Evolutionary conservation across 495 filamentous ascomycete genomes (phyloP), one percentile per base, ranked within the genome.

Genomic region (Podospora bellae-mahoneyi): DNA sequence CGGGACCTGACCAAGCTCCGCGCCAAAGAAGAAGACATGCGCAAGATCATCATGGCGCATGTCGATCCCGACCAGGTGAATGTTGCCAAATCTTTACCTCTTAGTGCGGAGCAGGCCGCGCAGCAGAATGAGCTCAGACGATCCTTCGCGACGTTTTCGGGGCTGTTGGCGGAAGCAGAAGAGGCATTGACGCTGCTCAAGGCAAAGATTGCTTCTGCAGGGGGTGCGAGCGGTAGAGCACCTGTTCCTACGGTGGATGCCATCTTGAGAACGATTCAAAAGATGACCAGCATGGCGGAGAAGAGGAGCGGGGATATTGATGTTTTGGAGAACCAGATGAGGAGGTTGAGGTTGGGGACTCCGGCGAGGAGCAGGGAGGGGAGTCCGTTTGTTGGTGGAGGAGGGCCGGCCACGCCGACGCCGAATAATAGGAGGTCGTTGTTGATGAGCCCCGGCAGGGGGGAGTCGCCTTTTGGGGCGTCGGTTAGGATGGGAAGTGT

Each of bases 281-380:
- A 95, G 65, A 91, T 99, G 87, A 98, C 93, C 64, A 87, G 80
- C 68, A 96, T 97, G 92, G 89, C 90, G 0, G 91, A 97, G 81
- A 89, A 89, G 78, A 91, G 76, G 74, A 92, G 90, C 76, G 89
- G 87, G 59, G 95, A 98, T 70, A 88, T 98, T 60, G 92, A 96
- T 76, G 86, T 96, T 13, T 84, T 98, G 30, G 95, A 97, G 76
- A 85, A 87, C 48, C 91, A 96, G 71, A 89, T 98, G 81, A 86
- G 88, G 30, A 89, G 86, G 62, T 81, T 96, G 9, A 84, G 90
- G 3, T 75, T 93, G 5, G 75, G 82, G 0, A 81, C 82, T 1
- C 68, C 66, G 3, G 18, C 78, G 60, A 69, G 83, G 67, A 87
- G 88, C 77, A 78, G 86, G 77, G 83, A 90, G 73, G 74, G 84